A percentile compares a stretch with the other conserved stretches of the same genome.
phyloP scores from a whole-genome alignment of 139 green algal species.

The Chlamydomonas schloesseri region DNA sequence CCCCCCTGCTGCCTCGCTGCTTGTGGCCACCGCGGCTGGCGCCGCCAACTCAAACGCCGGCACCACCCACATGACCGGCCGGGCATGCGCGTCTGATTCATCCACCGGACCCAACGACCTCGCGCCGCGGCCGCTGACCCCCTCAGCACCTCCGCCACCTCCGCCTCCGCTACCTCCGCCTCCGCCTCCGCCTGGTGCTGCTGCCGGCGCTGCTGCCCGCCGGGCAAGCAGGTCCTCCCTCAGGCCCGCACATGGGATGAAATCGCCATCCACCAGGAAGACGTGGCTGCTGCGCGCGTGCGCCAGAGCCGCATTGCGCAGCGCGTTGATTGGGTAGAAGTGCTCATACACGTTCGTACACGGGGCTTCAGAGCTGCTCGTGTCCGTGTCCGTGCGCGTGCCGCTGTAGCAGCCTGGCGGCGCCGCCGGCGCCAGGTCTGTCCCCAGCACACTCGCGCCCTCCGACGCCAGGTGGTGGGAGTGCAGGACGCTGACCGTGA shows the following conservation, averaged over 20 bases:
- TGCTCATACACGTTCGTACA: not conserved
- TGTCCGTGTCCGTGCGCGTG: not conserved
- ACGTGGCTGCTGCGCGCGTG: not conserved
- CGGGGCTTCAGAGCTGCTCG: not conserved
- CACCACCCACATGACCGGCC: slow-evolving; percentile 29
- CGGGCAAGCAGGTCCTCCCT: not conserved
- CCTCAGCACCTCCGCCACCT: too few relatives aligned
- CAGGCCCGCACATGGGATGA: slow-evolving; percentile 15
- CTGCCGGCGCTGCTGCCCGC: not conserved
- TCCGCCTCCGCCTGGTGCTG: too few relatives aligned
- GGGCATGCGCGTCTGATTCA: not conserved
- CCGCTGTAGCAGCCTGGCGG: not conserved
- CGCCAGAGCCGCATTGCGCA: slow-evolving; percentile 9
- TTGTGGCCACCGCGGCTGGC: not conserved
- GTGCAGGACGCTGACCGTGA: not conserved
- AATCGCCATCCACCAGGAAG: slow-evolving; percentile 23
- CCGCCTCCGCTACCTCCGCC: too few relatives aligned
- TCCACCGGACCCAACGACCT: too few relatives aligned
- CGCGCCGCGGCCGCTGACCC: too few relatives aligned
- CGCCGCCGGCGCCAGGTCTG: not conserved
- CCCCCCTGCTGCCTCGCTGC: too few relatives aligned
- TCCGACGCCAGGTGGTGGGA: not conserved
- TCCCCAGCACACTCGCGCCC: not conserved
- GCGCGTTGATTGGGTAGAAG: slow-evolving; percentile 38
- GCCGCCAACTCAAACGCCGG: slow-evolving; percentile 26